Base-by-base conservation (phyloP, 2,329 filamentous ascomycete species). In the Penicillium sp. region DNA sequence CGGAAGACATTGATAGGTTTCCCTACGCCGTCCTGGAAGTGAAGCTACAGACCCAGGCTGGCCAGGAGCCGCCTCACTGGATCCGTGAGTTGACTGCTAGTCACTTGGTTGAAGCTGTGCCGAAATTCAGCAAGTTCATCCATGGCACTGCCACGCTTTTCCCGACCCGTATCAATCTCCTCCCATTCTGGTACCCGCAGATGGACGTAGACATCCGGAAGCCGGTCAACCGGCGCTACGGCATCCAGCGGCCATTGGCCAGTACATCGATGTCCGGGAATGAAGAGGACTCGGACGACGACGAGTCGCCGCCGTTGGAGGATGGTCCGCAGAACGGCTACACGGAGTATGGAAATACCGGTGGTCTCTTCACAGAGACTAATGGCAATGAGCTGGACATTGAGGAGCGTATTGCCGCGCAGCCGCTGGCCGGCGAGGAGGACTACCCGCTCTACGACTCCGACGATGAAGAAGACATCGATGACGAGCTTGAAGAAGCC, bases 61-160 rank as follows among this genome's bases (percentile, higher is more conserved):
- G 93, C 31, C 90, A 96, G 68, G 89, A 96, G 64, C 89, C 93
- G 11, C 93, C 93, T 0, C 87, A 94, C 64, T 98, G 93, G 93
- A 91, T 98, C 59, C 85, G 89, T 18, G 89, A 97, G 64, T 78
- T 98, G 42, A 95, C 89, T 36, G 80, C 88, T 10, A 95, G 89
- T 52, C 93, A 98, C 72, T 78, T 98, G 13, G 93, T 98, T 2
- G 93, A 98, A 72, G 90, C 93, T n/a, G 90, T 98, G 2, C 93
- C 93, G 52, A 98, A 98, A 66, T 98, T 97, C 71, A 96, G 89
- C 63, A 98, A 98, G 72, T 98, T 97, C 68, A 97, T 98, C 48
- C 93, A 98, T 68, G 93, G 93, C 49, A 89, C 85, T 1, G 91
- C 91, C 8, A 87, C 82, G 9, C 73, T 98, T 37, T 94, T 96